Percentiles rank a stretch among this genome's conserved stretches.
phyloP scores from a whole-genome alignment of 495 filamentous ascomycete species.

The Tuber indicum region DNA sequence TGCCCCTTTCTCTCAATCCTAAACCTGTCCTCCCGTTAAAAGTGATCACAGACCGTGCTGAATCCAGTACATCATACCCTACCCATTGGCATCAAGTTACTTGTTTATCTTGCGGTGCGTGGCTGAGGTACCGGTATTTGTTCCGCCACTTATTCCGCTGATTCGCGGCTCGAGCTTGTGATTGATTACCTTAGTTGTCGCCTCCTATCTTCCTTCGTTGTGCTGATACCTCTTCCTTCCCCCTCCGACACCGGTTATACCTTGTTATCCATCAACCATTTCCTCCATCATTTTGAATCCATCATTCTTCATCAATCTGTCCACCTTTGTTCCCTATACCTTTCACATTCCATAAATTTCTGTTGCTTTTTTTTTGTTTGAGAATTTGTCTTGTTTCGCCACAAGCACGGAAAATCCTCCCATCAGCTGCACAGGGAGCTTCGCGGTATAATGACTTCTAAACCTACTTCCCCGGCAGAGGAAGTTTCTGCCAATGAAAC shows the following conservation, averaged over 20 bases:
- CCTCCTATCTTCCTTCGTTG: background rate
- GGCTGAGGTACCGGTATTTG: background rate
- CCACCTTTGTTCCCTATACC: background rate
- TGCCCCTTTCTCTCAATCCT: background rate
- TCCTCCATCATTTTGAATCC: background rate
- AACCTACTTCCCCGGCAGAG: slow-evolving; percentile 19
- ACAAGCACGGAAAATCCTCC: background rate
- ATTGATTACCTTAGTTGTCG: background rate
- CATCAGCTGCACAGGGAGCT: background rate
- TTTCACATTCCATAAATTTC: background rate
- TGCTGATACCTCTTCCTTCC: background rate
- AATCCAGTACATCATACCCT: background rate
- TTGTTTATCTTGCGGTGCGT: background rate
- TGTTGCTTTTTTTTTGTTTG: background rate
- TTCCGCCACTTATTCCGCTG: background rate
- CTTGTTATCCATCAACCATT: background rate
- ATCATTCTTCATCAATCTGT: background rate
- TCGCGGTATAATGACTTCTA: slow-evolving; percentile 13
- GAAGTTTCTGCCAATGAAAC: slow-evolving; percentile 23
- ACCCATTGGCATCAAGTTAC: background rate
- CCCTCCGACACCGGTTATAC: background rate
- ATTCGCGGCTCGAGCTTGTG: background rate
- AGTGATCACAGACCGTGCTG: background rate
- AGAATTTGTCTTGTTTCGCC: background rate
- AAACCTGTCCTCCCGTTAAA: background rate